A percentile compares a stretch with the other conserved stretches of the same genome.
phyloP scores from a whole-genome alignment of 2,329 filamentous ascomycete species.

The Incumbomyces lentus region DNA sequence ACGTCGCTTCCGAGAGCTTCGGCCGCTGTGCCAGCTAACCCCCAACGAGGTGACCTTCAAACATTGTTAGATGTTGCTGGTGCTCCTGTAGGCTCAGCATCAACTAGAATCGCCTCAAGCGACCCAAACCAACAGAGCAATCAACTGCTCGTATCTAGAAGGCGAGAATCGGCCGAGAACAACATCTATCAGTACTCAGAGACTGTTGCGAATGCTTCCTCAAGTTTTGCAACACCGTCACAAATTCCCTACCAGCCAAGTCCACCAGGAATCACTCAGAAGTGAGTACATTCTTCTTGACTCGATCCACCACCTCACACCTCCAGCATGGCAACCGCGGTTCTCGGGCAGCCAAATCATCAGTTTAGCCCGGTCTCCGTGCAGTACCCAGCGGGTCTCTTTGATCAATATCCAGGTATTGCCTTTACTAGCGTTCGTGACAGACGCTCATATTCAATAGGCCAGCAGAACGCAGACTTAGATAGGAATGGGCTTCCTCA shows the following conservation, averaged over 20 bases:
- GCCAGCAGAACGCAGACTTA: neutral
- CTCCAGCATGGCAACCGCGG: constrained; percentile 5
- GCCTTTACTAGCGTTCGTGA: no score
- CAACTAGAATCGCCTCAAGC: neutral
- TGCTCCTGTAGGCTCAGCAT: neutral
- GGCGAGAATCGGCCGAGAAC: neutral
- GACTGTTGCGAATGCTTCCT: neutral
- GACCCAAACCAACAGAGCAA: neutral
- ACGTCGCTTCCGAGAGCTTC: constrained; percentile 1
- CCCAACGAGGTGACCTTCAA: neutral
- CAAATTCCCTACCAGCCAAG: neutral
- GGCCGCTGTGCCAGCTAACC: constrained; percentile 3
- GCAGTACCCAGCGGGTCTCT: neutral
- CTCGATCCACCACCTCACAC: neutral
- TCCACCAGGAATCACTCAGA: neutral
- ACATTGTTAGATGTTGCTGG: neutral
- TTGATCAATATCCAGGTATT: constrained; percentile 4
- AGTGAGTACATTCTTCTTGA: neutral
- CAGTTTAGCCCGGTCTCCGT: neutral
- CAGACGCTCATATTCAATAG: neutral
- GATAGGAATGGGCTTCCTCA: neutral
- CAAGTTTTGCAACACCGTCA: neutral
- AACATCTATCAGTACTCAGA: neutral
- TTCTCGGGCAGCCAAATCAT: neutral
- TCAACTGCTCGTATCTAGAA: neutral